Conservation (phyloP, 1,284 basidiomycete species). For the Athelia sp. region DNA sequence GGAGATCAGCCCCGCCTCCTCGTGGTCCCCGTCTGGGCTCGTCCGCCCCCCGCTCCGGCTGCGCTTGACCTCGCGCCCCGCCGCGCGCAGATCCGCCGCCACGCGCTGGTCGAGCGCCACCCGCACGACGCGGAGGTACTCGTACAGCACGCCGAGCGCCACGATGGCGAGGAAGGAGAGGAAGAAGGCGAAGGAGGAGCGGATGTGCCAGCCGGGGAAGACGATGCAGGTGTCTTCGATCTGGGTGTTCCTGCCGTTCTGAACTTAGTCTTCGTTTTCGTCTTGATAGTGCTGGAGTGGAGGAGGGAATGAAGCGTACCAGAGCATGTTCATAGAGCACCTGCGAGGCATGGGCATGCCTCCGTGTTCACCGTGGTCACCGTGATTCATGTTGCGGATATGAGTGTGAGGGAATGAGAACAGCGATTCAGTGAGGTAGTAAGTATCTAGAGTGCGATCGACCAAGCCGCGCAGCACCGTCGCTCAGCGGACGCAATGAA, state of each 20-base stretch:
- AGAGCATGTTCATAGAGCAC: slow-evolving; percentile 71
- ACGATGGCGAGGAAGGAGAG: slow-evolving; percentile 61
- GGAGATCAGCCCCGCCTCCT: slow-evolving; percentile 34
- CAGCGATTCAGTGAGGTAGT: too few species aligned
- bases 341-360: slow-evolving; percentile 47
- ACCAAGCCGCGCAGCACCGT: too few species aligned
- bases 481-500: too few species aligned
- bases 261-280: too few species aligned
- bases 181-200: slow-evolving; percentile 47
- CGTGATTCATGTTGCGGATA: slow-evolving; percentile 23
- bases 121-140: slow-evolving; percentile 65
- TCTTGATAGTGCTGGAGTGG: too few species aligned
- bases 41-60: slow-evolving; percentile 18
- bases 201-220: slow-evolving; percentile 70
- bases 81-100: slow-evolving; percentile 38
- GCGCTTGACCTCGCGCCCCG: slow-evolving; percentile 28
- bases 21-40: too few species aligned
- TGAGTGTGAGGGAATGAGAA: too few species aligned
- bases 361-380: slow-evolving; percentile 41
- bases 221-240: slow-evolving; percentile 72
- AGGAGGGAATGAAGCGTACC: slow-evolving; percentile 38
- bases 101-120: slow-evolving; percentile 54
- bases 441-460: too few species aligned
- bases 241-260: slow-evolving; percentile 60
- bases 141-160: slow-evolving; percentile 63